A percentile compares a stretch with the other conserved stretches of the same genome.
Conservation (phyloP, 2,329 filamentous ascomycete species). For the Colletotrichum sublineola region DNA sequence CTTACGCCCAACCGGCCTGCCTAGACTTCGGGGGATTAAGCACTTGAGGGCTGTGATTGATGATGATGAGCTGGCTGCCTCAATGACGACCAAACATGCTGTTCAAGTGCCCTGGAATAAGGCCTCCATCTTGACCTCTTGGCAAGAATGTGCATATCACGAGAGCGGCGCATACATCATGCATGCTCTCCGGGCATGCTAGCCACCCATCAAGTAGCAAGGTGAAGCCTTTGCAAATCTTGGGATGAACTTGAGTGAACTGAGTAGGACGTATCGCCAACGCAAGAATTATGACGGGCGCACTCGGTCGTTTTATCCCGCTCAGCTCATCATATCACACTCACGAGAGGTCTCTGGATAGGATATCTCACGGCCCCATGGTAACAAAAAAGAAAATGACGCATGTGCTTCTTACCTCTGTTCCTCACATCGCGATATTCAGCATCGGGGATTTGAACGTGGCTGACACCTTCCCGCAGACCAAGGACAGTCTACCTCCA, state of each 20-base stretch:
- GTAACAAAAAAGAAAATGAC: neutral
- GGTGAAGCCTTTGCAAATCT: neutral
- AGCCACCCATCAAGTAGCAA: neutral
- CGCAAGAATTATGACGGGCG: neutral
- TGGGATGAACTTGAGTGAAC: neutral
- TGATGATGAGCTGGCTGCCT: neutral
- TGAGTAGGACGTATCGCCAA: neutral
- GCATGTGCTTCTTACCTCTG: no score
- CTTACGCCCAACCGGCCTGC: neutral
- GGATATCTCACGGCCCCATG: neutral
- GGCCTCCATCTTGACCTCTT: neutral
- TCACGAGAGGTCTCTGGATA: neutral
- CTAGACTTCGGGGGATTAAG: no score
- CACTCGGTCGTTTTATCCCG: neutral
- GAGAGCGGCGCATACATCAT: neutral
- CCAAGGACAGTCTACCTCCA: slow-evolving; percentile 10
- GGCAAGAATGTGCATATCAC: neutral
- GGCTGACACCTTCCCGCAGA: slow-evolving; percentile 29
- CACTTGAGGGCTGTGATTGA: neutral
- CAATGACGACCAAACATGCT: neutral
- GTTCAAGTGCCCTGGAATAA: no score
- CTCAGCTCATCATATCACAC: neutral
- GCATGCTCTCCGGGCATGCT: neutral
- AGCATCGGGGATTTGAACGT: neutral
- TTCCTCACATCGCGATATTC: neutral